Conservation (phyloP, 305 asterid genomes). For the Fraxinus dipetala region DNA sequence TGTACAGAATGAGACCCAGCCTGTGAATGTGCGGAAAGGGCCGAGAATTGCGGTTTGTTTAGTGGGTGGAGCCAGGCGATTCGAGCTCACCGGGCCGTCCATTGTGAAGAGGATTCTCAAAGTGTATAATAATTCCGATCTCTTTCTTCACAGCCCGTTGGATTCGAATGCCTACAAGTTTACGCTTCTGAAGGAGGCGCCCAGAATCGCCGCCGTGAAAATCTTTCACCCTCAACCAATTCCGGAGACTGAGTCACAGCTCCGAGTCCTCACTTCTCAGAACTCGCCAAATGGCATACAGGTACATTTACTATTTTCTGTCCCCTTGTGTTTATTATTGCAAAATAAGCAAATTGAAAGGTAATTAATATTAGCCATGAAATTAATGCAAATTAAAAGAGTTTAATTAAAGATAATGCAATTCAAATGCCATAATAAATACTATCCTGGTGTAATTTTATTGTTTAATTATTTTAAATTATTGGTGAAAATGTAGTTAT, state of each 20-base stretch:
- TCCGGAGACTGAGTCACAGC: constrained; percentile 49
- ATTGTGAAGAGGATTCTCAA: constrained; percentile 55
- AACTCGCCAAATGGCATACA: constrained; percentile 90
- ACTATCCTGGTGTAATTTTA: neutral
- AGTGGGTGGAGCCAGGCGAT: constrained; percentile 93
- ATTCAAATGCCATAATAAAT: neutral
- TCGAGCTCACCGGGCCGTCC: constrained; percentile 89
- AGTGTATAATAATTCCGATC: constrained; percentile 60
- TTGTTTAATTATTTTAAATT: neutral
- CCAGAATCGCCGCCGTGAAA: constrained; percentile 63
- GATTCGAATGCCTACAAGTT: constrained; percentile 69
- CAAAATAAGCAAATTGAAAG: neutral
- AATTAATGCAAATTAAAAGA: too few species aligned
- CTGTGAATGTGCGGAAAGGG: constrained; percentile 28
- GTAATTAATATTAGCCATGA: neutral
- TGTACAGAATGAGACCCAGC: neutral
- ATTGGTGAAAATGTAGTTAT: neutral
- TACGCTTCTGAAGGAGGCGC: constrained; percentile 55
- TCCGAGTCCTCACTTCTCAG: constrained; percentile 64
- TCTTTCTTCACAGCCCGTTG: constrained; percentile 68
- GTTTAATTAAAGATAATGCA: neutral
- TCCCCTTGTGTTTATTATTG: neutral
- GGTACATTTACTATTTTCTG: constrained; percentile 30
- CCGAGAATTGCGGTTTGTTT: constrained; percentile 78
- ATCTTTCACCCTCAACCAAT: constrained; percentile 54